Evolutionary conservation across 1,139 yeast genomes (phyloP), one percentile per base, ranked within the genome.

Genomic region (Hemisphaericaspora xylanilytica): DNA sequence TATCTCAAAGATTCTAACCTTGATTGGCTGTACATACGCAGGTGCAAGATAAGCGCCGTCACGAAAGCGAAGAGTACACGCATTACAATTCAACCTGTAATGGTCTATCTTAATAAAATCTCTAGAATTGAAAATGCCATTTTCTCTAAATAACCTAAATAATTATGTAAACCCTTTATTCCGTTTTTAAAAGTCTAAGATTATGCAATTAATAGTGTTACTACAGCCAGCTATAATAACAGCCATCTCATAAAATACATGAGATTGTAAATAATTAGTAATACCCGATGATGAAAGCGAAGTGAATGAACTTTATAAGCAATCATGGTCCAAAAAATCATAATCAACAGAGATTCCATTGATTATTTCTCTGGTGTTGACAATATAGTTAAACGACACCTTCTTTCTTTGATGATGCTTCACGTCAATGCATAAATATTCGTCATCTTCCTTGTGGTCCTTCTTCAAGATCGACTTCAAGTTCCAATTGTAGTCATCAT

Each of bases 331-430:
- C 43, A 71, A 58, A 45, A 64, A 69, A 47, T 67, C 69, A 49
- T 70, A 71, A 49, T 71, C 77, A 40, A 69, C 61, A 22, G 65
- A 56, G 35, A 61, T 64, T 32, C 73, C 74, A 44, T 69, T 67
- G 36, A 70, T 61, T 37, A 63, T 63, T 51, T 71, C 77, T 41
- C 77, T 56, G 10, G 72, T 64, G 41, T 61, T 66, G 27, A 71
- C 61, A 36, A 70, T 64, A 51, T 64, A 67, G 50, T 65, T 65
- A 44, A 71, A 71, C 33, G 61, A 61, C 7, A 71, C 75, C 42
- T 49, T 53, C 39, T 64, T 68, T 30, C 41, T 43, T 18, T 43
- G 37, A 16, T 41, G 40, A 11, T 18, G 24, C 7, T 17, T 21
- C 10, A 24, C 13, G n/a, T 32, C 35, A 11, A 26, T 25, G 25